Conservation (phyloP, 2,329 filamentous ascomycete genomes). For the Penicillium occitanis region DNA sequence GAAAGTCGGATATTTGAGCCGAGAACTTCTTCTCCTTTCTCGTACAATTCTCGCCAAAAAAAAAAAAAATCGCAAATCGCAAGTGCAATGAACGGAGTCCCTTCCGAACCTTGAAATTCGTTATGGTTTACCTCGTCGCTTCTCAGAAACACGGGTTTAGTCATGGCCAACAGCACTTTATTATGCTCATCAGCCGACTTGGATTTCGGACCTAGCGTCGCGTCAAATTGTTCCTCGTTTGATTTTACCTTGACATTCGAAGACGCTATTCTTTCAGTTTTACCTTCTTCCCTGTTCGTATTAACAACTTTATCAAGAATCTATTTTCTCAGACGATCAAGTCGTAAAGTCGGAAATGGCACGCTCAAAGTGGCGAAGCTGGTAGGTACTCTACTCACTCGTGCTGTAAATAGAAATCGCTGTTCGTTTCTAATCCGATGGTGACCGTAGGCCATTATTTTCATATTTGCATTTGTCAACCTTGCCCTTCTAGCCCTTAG, state of each 20-base stretch:
- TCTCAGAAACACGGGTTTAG: neutral
- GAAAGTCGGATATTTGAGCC: too few species aligned
- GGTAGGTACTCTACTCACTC: neutral
- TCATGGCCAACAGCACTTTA: neutral
- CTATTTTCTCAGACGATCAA: neutral
- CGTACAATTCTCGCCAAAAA: too few species aligned
- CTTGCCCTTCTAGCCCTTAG: neutral
- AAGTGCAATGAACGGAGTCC: too few species aligned
- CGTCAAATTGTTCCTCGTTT: neutral
- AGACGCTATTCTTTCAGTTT: neutral
- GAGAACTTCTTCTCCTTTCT: too few species aligned
- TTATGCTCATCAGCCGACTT: neutral
- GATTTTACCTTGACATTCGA: neutral
- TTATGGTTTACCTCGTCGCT: neutral
- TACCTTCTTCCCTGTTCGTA: neutral
- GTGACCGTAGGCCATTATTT: neutral
- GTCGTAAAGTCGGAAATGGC: neutral
- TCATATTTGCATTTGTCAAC: neutral
- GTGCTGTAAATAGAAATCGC: neutral
- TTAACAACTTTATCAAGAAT: neutral
- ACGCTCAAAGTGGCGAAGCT: neutral
- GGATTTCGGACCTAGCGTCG: neutral
- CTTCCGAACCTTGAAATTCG: neutral
- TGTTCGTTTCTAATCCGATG: neutral
- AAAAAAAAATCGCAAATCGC: too few species aligned